Base-by-base conservation (phyloP, 257 asterid genomes). In the Eustoma russellianum region DNA sequence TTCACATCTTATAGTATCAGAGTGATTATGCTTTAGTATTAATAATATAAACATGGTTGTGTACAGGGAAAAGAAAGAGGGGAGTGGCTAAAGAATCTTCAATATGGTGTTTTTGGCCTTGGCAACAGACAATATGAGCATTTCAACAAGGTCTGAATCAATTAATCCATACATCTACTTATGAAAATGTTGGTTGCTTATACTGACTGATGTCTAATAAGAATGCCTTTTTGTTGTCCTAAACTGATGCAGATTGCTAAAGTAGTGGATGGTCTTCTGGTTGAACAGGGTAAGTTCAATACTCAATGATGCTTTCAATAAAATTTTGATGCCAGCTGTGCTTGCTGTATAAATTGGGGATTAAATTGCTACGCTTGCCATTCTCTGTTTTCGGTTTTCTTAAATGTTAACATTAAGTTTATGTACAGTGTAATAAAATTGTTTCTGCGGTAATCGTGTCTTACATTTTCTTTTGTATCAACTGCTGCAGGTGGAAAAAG, bases 111-210 rank as follows among this genome's bases (percentile, higher is more conserved):
- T 35, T 92, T 92, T 72, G 99, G 99, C 61, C 97, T 92, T 61
- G 99, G 99, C 43, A 92, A 92, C 91, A 72, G 95, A 62, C 99
- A 92, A 61, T 92, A 92, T 53, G 99, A 92, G 77, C 99, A 92
- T 83, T 92, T 92, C 74, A 92, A 92, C 79, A 92, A 92, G 98
- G 98, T 91, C 41, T 46, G 64, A 43, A 34, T 43, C 19, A 35
- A 41, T 24, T 16, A 34, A 7, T 53, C 9, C 3, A 10, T 61
- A 10, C 49, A 49, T 34, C 15, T 46, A 40, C 40, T 28, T 19
- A 15, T 4, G 13, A 16, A 18, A 14, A 10, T 52, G 7, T 18
- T 9, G 30, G 12, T 33, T 7, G n/a, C 6, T 55, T 6, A 9
- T 28, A 43, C 54, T 12, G 17, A 57, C 18, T 46, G n/a, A 33